These are phyloP conservation scores for Aspergillus clavatus DNA, from an alignment of 2,329 filamentous ascomycete genomes.

Conservation along the genomic window DNA sequence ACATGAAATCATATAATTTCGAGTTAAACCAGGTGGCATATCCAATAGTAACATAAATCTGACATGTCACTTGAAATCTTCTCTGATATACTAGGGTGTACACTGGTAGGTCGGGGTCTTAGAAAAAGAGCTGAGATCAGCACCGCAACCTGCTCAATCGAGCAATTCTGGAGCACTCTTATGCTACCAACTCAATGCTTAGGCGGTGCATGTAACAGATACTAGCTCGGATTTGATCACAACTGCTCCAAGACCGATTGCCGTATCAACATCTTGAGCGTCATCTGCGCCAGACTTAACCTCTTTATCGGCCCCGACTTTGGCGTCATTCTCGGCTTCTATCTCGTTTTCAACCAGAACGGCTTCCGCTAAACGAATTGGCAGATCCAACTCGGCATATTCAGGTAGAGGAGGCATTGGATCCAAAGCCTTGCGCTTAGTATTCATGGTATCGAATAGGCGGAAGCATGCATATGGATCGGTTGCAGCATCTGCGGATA, in stretches of 20 bases:
- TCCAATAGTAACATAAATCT: too few relatives aligned
- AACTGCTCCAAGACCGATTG: not conserved
- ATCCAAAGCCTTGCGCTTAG: slow-evolving; percentile 59
- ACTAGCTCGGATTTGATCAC: slow-evolving; percentile 2
- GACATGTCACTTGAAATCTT: too few relatives aligned
- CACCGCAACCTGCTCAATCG: too few relatives aligned
- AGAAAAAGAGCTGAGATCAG: not conserved
- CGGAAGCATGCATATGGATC: slow-evolving; percentile 77
- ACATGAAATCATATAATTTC: not conserved
- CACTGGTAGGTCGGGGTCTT: not conserved
- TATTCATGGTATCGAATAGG: slow-evolving; percentile 67
- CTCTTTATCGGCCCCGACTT: too few relatives aligned
- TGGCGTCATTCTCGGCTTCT: too few relatives aligned
- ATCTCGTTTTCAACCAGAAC: slow-evolving; percentile 1
- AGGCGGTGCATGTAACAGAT: not conserved
- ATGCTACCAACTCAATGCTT: not conserved
- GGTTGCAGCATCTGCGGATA: slow-evolving; percentile 64
- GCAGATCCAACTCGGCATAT: slow-evolving; percentile 61
- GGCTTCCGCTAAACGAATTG: slow-evolving; percentile 43
- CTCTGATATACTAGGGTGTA: not conserved
- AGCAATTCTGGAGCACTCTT: too few relatives aligned
- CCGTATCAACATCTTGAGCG: slow-evolving; percentile 10
- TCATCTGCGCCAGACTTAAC: too few relatives aligned
- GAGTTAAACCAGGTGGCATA: not conserved
- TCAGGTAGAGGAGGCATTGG: slow-evolving; percentile 68